These are phyloP conservation scores for Thielaviopsis ethacetica DNA, from an alignment of 2,329 filamentous ascomycete genomes.

Conservation along the genomic window DNA sequence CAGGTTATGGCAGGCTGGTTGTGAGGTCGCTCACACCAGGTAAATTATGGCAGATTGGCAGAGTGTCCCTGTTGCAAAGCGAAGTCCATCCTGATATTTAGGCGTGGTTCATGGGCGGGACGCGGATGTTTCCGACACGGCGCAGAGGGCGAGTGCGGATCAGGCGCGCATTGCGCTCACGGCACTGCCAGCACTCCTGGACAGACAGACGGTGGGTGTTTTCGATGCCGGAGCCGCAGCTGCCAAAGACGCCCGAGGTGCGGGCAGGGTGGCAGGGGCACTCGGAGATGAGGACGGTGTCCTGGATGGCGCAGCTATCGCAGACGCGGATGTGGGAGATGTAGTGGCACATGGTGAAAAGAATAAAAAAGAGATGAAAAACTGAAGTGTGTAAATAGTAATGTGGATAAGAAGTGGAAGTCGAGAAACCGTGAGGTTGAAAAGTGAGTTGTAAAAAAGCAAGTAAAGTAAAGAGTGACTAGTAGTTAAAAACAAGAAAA, in stretches of 20 bases:
- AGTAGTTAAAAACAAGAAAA: not conserved
- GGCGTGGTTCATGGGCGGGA: conserved; percentile 7
- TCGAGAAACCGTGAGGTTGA: not conserved
- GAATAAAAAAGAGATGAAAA: not conserved
- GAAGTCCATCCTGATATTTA: not conserved
- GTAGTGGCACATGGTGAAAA: conserved; percentile 23
- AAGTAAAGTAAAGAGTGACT: not conserved
- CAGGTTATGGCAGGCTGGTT: not conserved
- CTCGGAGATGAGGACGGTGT: conserved; percentile 24
- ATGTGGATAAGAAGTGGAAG: not conserved
- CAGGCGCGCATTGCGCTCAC: conserved; percentile 7
- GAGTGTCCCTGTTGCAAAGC: not conserved
- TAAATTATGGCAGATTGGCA: not conserved
- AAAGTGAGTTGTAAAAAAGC: not conserved
- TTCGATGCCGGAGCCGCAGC: conserved; percentile 20
- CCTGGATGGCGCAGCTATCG: conserved; percentile 19
- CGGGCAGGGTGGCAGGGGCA: conserved; percentile 18
- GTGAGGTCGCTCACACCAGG: too few relatives aligned
- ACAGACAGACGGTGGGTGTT: conserved; percentile 18
- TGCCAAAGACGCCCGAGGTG: conserved; percentile 20
- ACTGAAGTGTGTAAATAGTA: not conserved
- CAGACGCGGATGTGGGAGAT: conserved; percentile 22
- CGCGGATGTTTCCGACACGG: conserved; percentile 4
- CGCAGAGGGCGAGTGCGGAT: conserved; percentile 8
- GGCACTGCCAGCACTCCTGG: conserved; percentile 22